Conservation (phyloP, 148 eudicot species). For the Hydrangea macrophylla region DNA sequence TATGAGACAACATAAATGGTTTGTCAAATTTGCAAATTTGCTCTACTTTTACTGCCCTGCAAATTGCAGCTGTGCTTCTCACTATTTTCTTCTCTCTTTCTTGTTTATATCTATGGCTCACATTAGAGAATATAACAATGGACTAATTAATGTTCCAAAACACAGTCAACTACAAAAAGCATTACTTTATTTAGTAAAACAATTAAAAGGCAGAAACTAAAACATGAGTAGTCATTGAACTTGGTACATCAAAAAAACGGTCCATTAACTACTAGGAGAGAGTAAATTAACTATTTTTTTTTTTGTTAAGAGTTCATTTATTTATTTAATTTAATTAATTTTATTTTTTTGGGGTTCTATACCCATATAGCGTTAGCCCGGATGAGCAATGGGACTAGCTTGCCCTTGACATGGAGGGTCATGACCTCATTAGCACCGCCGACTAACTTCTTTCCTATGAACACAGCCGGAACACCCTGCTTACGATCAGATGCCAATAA, state of each 20-base stretch:
- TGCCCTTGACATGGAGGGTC: slow-evolving; percentile 65
- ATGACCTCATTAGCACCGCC: slow-evolving; percentile 79
- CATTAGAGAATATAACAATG: too few species aligned
- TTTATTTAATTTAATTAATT: too few species aligned
- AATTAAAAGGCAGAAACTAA: neutral
- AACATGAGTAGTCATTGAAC: neutral
- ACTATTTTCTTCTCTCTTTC: too few species aligned
- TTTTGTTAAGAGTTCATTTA: too few species aligned
- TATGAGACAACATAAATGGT: too few species aligned
- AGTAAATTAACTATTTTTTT: too few species aligned
- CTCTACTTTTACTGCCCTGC: too few species aligned
- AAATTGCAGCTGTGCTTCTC: too few species aligned
- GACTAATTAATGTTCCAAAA: too few species aligned
- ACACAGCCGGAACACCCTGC: slow-evolving; percentile 62
- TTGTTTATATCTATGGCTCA: too few species aligned
- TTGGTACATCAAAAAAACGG: neutral
- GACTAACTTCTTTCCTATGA: slow-evolving; percentile 53
- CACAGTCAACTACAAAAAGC: too few species aligned
- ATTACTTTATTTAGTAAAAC: neutral
- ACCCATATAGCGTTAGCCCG: slow-evolving; percentile 69
- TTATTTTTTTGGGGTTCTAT: slow-evolving; percentile 12
- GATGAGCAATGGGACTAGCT: slow-evolving; percentile 57
- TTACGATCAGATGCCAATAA: slow-evolving; percentile 37
- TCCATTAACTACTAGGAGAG: neutral
- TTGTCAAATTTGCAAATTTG: too few species aligned